These are phyloP conservation scores for Penicillium glabrum DNA, from an alignment of 2,329 filamentous ascomycete species.

Conservation along the genomic window DNA sequence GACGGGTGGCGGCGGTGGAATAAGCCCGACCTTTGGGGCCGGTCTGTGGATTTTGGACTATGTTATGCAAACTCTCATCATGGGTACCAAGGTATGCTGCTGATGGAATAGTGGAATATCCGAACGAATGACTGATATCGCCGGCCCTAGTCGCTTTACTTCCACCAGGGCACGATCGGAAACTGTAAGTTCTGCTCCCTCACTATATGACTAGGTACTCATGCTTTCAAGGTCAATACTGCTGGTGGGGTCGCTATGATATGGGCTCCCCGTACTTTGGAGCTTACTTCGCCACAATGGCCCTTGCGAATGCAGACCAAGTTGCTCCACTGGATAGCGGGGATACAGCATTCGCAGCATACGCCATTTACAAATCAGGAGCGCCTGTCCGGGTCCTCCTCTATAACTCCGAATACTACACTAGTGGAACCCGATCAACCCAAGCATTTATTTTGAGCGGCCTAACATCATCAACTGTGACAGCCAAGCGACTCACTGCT, in stretches of 20 bases:
- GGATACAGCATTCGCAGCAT: conserved; percentile 46
- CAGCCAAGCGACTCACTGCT: conserved; percentile 49
- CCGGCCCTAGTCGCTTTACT: conserved; percentile 36
- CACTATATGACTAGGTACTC: not conserved
- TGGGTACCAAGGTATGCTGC: conserved; percentile 31
- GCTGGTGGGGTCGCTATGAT: conserved; percentile 50
- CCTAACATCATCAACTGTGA: conserved; percentile 34
- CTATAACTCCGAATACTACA: conserved; percentile 34
- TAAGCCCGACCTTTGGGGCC: conserved; percentile 50
- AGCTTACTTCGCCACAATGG: conserved; percentile 49
- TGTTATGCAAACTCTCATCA: conserved; percentile 31
- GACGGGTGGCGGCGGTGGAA: conserved; percentile 40
- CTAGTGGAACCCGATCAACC: conserved; percentile 23
- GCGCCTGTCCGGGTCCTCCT: conserved; percentile 43
- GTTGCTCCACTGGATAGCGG: conserved; percentile 50
- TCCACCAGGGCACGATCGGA: conserved; percentile 54
- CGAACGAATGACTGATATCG: not conserved
- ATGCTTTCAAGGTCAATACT: conserved; percentile 40
- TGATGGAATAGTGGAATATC: not conserved
- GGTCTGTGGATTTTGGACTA: conserved; percentile 56
- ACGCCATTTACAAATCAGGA: conserved; percentile 45
- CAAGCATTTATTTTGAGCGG: conserved; percentile 47
- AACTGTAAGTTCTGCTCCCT: conserved; percentile 41
- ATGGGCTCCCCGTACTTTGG: conserved; percentile 57
- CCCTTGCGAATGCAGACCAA: conserved; percentile 45